Evolutionary conservation across 139 green algal genomes (phyloP), one percentile per base, ranked within the genome.

Genomic region (Dunaliella sp.): DNA sequence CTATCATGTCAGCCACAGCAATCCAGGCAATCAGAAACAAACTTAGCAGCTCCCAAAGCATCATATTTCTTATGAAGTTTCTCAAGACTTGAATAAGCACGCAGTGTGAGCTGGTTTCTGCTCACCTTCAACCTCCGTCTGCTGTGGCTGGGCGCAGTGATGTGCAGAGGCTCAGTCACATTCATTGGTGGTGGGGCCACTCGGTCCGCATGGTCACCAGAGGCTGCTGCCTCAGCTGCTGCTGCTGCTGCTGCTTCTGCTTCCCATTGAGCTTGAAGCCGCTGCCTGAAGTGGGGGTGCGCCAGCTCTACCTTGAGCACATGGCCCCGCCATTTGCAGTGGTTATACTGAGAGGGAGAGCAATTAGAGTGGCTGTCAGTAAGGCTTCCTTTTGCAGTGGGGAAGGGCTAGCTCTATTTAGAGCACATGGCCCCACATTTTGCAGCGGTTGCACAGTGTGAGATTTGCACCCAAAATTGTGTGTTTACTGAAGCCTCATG

Each of bases 271-370:
- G 30, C 16, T 31, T 57, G 22, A 58, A 86, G 7, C 26, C 82
- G 57, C n/a, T 72, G n/a, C 34, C 48, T 36, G 59, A 73, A 86
- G 72, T 86, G 57, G 2, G 82, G 82, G 12, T 73, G 58, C 28
- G 82, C 82, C 82, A 86, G 28, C 34, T 86, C 82, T 24, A 86
- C 82, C 32, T 73, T 79, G 28, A 86, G 72, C 58, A 59, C 25
- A 32, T 86, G 58, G 22, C 82, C 82, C 28, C 73, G 72, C 82
- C 82, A 86, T 38, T 86, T 86, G 82, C 82, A 80, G 82, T 86
- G 58, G 32, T 86, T 86, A 32, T 86, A 86, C 82, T 86, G 82
- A 32, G 76, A 33, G n/a, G n/a, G n/a, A n/a, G n/a, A n/a, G n/a
- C n/a, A n/a, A n/a, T n/a, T n/a, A n/a, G n/a, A n/a, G n/a, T n/a